These are phyloP conservation scores for Auriculariales sp. DNA, from an alignment of 768 basidiomycete genomes.

Conservation along the genomic window DNA sequence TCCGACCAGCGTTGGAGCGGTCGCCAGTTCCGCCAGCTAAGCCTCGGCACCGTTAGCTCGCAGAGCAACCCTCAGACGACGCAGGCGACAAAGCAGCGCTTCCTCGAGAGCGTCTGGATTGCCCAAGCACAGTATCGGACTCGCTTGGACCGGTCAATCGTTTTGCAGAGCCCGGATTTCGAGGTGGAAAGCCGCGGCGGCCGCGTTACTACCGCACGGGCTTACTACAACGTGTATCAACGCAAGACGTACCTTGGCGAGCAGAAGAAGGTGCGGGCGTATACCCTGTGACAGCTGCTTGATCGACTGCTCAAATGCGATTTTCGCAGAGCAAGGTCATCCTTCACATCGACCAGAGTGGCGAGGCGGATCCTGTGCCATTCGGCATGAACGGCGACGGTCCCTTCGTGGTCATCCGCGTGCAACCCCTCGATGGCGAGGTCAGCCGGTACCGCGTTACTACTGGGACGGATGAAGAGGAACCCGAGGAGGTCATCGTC, in stretches of 20 bases:
- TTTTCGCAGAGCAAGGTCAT: conserved; percentile 64
- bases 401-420: conserved; percentile 59
- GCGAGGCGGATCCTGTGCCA: conserved; percentile 62
- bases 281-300: conserved; percentile 2
- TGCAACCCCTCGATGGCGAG: conserved; percentile 75
- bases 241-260: conserved; percentile 67
- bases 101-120: conserved; percentile 81
- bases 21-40: conserved; percentile 66
- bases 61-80: conserved; percentile 53
- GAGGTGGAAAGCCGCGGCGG: conserved; percentile 61
- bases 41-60: conserved; percentile 36
- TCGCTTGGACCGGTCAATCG: conserved; percentile 55
- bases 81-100: conserved; percentile 58
- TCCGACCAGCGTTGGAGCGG: conserved; percentile 70
- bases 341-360: conserved; percentile 68
- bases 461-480: conserved; percentile 43
- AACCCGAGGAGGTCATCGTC: conserved; percentile 70
- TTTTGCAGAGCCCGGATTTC: conserved; percentile 52
- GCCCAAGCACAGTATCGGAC: conserved; percentile 73
- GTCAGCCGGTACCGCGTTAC: conserved; percentile 66
- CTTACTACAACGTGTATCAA: conserved; percentile 86
- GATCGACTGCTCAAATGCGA: conserved; percentile 3
- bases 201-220: conserved; percentile 48
- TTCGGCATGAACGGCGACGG: conserved; percentile 50
- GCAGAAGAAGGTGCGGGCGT: conserved; percentile 51